Evolutionary conservation across 2,329 filamentous ascomycete species (phyloP), one percentile per base, ranked within the genome.

Genomic region (Fusarium domesticum): DNA sequence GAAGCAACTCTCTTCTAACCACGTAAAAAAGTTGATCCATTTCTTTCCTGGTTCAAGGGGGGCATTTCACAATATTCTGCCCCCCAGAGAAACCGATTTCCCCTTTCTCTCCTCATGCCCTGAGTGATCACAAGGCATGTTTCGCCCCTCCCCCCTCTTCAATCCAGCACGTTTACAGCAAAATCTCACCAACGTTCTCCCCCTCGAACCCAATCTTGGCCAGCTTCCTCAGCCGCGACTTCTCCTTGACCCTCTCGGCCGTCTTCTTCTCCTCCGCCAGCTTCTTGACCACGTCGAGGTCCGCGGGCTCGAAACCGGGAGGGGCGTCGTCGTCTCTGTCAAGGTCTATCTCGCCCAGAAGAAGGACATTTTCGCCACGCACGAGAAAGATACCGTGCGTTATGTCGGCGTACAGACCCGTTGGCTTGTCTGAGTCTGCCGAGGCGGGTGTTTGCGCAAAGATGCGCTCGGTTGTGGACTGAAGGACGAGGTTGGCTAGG

Each of bases 281-380:
- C 49, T 78, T 80, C 54, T 84, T 82, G 30, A 95, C 88, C 51
- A 84, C 71, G 36, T 85, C 79, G 37, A 83, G 73, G 1, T 88
- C 77, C 2, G 83, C 89, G 52, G 66, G 63, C 59, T 81, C 72
- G 52, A 86, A 89, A 23, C 84, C 82, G 1, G 89, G 89, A 12
- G 89, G 77, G 15, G 89, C 75, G 46, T 95, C 84, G 66, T 98
- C 93, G 68, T 98, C 93, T 63, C 87, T 89, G 73, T 98, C 93
- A 18, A 98, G 81, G 66, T 98, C 93, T 60, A 98, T 95, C 70
- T 97, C 95, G 30, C 93, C 93, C 15, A 97, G 78, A 35, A 98
- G 75, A 39, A 96, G 76, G n/a, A 98, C 93, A 66, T 98, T 98
- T 72, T 98, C 93, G 56, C 93, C 93, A 47, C 93, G 80, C 35